These are phyloP conservation scores for Polytrichum commune DNA, from an alignment of 225 moss, liverwort and hornwort genomes.

Conservation along the genomic window DNA sequence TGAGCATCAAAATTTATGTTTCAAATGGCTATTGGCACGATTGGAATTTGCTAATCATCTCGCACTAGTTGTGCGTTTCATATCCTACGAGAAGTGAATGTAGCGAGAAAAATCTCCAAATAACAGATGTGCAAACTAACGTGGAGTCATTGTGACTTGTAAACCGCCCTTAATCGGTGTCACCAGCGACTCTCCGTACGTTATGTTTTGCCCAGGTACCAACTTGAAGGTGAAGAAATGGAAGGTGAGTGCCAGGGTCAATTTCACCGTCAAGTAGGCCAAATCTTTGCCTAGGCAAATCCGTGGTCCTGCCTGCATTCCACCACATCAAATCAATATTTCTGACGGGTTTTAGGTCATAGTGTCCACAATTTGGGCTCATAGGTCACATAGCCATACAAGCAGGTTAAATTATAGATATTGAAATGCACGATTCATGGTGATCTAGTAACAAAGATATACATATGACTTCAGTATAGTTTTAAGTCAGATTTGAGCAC, in stretches of 20 bases:
- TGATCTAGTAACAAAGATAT: neutral
- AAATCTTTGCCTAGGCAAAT: conserved; percentile 82
- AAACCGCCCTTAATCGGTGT: conserved; percentile 38
- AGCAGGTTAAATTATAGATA: too few relatives aligned
- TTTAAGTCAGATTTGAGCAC: neutral
- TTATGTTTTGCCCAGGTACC: conserved; percentile 37
- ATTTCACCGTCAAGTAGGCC: conserved; percentile 72
- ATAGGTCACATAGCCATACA: too few relatives aligned
- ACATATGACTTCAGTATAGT: neutral
- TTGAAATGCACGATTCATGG: neutral
- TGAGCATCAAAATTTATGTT: too few relatives aligned
- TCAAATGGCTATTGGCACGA: too few relatives aligned
- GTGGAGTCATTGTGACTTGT: conserved; percentile 22
- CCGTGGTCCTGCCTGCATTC: conserved; percentile 70
- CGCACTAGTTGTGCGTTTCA: too few relatives aligned
- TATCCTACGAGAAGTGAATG: too few relatives aligned
- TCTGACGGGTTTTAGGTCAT: too few relatives aligned
- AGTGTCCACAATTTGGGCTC: too few relatives aligned
- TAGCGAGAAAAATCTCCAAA: too few relatives aligned
- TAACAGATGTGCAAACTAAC: too few relatives aligned
- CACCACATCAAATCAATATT: neutral
- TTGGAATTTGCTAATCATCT: too few relatives aligned
- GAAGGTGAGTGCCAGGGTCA: conserved; percentile 47
- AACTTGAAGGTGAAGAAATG: conserved; percentile 67
- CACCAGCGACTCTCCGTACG: conserved; percentile 17